Percentiles rank a stretch among this genome's conserved stretches.
These are phyloP conservation scores for Dactylorhiza incarnata DNA, from an alignment of 106 monocot species.

Conservation along the genomic window DNA sequence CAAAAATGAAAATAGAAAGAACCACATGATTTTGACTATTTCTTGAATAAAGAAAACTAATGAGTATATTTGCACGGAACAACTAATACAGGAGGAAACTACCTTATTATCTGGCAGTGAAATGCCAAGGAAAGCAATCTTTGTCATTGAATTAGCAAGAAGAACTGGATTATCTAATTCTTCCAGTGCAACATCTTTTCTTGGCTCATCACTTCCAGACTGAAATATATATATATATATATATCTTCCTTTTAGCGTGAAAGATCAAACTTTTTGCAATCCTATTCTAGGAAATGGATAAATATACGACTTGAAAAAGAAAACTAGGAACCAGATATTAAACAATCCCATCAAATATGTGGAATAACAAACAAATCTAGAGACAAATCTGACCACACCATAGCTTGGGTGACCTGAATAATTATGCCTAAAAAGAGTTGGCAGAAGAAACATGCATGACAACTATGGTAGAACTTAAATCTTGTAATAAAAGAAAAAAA, in stretches of 20 bases:
- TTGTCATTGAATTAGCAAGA: constrained; percentile 37
- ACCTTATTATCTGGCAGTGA: constrained; percentile 40
- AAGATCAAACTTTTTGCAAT: not conserved
- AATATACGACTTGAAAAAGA: constrained; percentile 1
- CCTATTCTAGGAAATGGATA: not conserved
- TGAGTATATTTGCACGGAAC: not conserved
- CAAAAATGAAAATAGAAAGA: not conserved
- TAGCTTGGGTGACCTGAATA: not conserved
- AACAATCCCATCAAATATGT: not conserved
- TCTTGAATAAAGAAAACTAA: not conserved
- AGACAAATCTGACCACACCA: not conserved
- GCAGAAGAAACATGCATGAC: not conserved
- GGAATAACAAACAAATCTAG: constrained; percentile 4
- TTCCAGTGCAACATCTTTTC: constrained; percentile 17
- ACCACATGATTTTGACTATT: not conserved
- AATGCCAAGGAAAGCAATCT: constrained; percentile 76
- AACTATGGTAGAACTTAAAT: not conserved
- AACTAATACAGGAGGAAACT: not conserved
- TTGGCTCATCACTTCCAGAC: constrained; percentile 29
- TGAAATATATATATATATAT: constrained; percentile 13
- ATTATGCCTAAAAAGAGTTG: not conserved
- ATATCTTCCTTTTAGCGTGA: too few relatives aligned
- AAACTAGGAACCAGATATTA: not conserved
- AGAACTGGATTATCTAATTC: constrained; percentile 14
- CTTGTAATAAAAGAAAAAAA: not conserved